phyloP scores from a whole-genome alignment of 768 basidiomycete species.

The Lactifluus hygrophoroides region DNA sequence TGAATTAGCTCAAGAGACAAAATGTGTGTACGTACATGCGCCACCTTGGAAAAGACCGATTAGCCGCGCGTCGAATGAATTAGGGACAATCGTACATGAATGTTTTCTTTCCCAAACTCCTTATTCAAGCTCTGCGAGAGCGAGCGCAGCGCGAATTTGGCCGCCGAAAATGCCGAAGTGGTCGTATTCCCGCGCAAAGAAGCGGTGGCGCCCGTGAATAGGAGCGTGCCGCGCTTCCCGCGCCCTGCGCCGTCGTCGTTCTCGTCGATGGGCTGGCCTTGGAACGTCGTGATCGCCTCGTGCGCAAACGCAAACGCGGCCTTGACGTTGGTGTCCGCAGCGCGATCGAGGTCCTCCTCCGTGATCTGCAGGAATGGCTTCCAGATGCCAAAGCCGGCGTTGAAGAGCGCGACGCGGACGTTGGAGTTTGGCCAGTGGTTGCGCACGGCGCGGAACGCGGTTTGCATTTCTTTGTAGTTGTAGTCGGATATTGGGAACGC shows the following conservation, averaged over 20 bases:
- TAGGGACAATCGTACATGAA: conserved; percentile 29
- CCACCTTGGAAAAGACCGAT: neutral
- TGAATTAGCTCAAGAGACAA: neutral
- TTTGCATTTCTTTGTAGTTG: conserved; percentile 25
- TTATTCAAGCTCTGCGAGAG: conserved; percentile 37
- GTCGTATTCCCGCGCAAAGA: conserved; percentile 32
- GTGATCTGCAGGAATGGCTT: conserved; percentile 35
- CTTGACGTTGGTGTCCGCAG: conserved; percentile 29
- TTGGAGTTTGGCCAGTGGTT: conserved; percentile 28
- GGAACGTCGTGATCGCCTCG: conserved; percentile 29
- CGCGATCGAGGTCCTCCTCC: conserved; percentile 28
- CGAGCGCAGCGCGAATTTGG: conserved; percentile 35
- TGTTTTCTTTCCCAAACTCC: conserved; percentile 38
- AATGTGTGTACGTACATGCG: neutral
- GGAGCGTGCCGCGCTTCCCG: conserved; percentile 34
- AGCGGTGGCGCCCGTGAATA: conserved; percentile 40
- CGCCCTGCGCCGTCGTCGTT: too few relatives aligned
- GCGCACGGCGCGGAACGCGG: conserved; percentile 29
- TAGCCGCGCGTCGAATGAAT: neutral
- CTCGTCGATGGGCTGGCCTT: conserved; percentile 26
- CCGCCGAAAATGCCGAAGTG: conserved; percentile 34
- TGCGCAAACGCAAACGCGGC: conserved; percentile 35
- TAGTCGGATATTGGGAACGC: conserved; percentile 33
- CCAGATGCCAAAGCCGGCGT: conserved; percentile 30
- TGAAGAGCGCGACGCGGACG: conserved; percentile 35